Evolutionary conservation across 306 rosid genomes (phyloP).

Genomic region (Vigna mungo): DNA sequence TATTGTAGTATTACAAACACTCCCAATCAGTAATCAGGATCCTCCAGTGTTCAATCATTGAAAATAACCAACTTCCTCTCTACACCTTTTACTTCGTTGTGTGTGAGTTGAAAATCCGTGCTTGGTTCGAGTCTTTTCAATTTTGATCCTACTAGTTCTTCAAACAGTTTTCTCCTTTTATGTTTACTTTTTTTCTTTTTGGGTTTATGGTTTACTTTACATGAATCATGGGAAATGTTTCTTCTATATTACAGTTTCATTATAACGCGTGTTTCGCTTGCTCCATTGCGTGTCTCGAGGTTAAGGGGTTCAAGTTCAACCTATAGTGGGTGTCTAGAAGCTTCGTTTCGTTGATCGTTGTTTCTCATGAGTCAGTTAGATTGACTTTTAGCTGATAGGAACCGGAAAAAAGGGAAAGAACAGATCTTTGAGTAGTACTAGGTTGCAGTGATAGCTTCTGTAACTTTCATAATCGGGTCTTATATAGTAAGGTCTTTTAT

Average conservation of each 20-base stretch:
- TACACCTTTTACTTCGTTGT: slow-evolving; percentile 12
- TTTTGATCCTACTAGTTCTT: slow-evolving; percentile 29
- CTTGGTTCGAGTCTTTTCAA: background rate
- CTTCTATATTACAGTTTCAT: slow-evolving; percentile 42
- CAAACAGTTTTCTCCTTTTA: slow-evolving; percentile 24
- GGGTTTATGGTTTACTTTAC: slow-evolving; percentile 9
- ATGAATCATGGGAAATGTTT: slow-evolving; percentile 42
- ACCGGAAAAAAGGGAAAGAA: background rate
- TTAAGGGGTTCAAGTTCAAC: slow-evolving; percentile 1
- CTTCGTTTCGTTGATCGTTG: slow-evolving; percentile 24
- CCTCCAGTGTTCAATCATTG: slow-evolving; percentile 69
- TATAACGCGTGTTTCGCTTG: slow-evolving; percentile 39
- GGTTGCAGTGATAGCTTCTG: slow-evolving; percentile 20
- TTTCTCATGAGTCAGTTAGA: background rate
- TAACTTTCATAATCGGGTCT: slow-evolving; percentile 11
- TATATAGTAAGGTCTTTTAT: background rate
- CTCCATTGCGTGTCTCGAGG: slow-evolving; percentile 11
- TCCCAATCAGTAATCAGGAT: slow-evolving; percentile 45
- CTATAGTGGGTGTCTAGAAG: slow-evolving; percentile 25
- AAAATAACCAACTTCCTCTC: slow-evolving; percentile 32
- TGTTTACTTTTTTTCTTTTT: background rate
- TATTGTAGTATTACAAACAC: slow-evolving; percentile 18
- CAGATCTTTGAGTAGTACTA: slow-evolving; percentile 44
- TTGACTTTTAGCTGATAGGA: background rate
- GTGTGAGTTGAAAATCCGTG: slow-evolving; percentile 42